Conservation (phyloP, 2,329 filamentous ascomycete genomes). For the Xylariaceae sp. region DNA sequence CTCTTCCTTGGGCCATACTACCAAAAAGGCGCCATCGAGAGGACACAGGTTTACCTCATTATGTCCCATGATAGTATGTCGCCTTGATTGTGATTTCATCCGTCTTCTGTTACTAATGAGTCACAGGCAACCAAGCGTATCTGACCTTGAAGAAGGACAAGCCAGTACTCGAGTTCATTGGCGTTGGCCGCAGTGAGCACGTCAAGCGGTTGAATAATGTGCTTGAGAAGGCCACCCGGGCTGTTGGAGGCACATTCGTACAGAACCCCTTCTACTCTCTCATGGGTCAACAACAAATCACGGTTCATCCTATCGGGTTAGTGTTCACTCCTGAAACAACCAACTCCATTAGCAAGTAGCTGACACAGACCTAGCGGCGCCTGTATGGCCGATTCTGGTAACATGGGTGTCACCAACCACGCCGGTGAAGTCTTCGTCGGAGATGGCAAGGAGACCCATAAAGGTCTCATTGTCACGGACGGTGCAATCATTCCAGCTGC, state of each 20-base stretch:
- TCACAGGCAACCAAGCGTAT: conserved; percentile 51
- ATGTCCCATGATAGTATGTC: conserved; percentile 59
- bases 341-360: not conserved
- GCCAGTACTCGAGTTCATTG: conserved; percentile 54
- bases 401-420: conserved; percentile 56
- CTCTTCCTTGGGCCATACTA: conserved; percentile 55
- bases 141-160: conserved; percentile 56
- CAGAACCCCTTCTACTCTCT: conserved; percentile 54
- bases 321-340: conserved; percentile 19
- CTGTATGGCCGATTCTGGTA: conserved; percentile 55
- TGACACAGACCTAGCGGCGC: conserved; percentile 45
- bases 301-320: conserved; percentile 61
- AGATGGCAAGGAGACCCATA: conserved; percentile 44
- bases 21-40: conserved; percentile 50
- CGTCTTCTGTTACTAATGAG: conserved; percentile 6
- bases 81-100: not conserved
- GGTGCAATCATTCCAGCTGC: conserved; percentile 57
- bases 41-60: conserved; percentile 59
- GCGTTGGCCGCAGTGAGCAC: conserved; percentile 51
- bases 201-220: conserved; percentile 48
- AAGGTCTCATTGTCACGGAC: conserved; percentile 58
- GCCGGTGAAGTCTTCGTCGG: conserved; percentile 56
- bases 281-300: conserved; percentile 53
- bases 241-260: conserved; percentile 56
- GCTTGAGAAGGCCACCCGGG: conserved; percentile 49